A percentile compares a stretch with the other conserved stretches of the same genome.
Conservation (phyloP, 2,329 filamentous ascomycete genomes). For the Septoria linicola region DNA sequence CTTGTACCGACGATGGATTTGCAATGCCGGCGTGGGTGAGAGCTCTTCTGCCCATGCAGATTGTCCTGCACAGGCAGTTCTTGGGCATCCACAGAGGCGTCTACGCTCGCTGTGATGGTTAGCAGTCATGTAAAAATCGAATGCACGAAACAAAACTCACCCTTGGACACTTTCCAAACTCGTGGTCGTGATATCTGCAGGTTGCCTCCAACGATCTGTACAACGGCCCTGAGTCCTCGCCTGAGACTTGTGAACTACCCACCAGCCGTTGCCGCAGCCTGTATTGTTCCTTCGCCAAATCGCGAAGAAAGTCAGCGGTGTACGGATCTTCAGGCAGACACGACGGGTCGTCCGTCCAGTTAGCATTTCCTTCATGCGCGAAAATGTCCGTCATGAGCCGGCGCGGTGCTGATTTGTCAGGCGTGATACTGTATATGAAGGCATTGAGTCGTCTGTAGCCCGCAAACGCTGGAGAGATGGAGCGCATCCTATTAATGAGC, state of each 20-base stretch:
- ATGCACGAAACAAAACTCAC: neutral
- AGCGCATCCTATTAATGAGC: constrained; percentile 17
- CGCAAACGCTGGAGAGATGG: neutral
- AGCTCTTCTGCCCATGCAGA: too few relatives aligned
- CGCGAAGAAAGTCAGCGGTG: neutral
- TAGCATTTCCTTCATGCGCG: neutral
- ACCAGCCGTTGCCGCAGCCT: neutral
- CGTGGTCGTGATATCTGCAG: constrained; percentile 6
- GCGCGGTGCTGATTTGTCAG: constrained; percentile 15
- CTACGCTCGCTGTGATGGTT: neutral
- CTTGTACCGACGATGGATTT: neutral
- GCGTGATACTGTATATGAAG: constrained; percentile 22
- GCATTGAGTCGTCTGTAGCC: constrained; percentile 7
- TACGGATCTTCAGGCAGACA: neutral
- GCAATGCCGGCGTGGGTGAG: neutral
- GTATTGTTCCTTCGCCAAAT: neutral
- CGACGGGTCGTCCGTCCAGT: neutral
- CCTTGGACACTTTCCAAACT: neutral
- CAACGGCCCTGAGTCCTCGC: neutral
- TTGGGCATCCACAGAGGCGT: too few relatives aligned
- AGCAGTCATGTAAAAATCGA: too few relatives aligned
- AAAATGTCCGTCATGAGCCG: constrained; percentile 25
- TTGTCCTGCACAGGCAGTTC: neutral
- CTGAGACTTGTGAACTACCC: neutral
- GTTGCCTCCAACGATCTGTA: neutral